Evolutionary conservation across 2,329 filamentous ascomycete species (phyloP).

Genomic region (Westerdykella sp.): DNA sequence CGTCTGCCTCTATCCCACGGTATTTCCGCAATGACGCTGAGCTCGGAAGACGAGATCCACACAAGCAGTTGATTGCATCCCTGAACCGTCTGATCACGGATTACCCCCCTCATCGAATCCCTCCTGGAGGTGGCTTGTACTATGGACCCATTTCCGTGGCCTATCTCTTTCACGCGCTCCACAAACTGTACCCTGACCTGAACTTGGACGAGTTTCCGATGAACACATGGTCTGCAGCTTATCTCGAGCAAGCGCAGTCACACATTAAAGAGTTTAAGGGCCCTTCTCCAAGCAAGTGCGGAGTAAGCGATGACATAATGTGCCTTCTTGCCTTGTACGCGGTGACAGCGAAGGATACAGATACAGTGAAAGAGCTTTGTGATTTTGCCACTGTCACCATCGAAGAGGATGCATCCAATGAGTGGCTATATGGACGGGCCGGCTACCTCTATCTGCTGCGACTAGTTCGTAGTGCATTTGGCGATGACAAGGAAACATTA

Average conservation of each 20-base stretch:
- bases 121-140: conserved; percentile 45
- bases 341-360: conserved; percentile 44
- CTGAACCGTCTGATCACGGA: conserved; percentile 45
- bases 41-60: conserved; percentile 38
- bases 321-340: conserved; percentile 46
- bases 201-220: conserved; percentile 42
- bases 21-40: conserved; percentile 39
- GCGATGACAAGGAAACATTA: conserved; percentile 44
- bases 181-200: conserved; percentile 45
- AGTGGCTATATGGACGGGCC: conserved; percentile 61
- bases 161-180: conserved; percentile 46
- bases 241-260: conserved; percentile 46
- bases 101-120: conserved; percentile 42
- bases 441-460: conserved; percentile 64
- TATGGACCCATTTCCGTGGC: conserved; percentile 47
- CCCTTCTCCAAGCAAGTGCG: conserved; percentile 43
- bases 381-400: conserved; percentile 45
- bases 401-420: conserved; percentile 48
- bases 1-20: conserved; percentile 31
- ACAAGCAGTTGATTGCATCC: conserved; percentile 47
- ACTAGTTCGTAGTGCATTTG: conserved; percentile 54
- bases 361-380: conserved; percentile 47
- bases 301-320: conserved; percentile 47
- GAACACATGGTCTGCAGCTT: conserved; percentile 46
- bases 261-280: conserved; percentile 46